These are phyloP conservation scores for Ogataea saltuana DNA, from an alignment of 805 yeast species.

Conservation along the genomic window DNA sequence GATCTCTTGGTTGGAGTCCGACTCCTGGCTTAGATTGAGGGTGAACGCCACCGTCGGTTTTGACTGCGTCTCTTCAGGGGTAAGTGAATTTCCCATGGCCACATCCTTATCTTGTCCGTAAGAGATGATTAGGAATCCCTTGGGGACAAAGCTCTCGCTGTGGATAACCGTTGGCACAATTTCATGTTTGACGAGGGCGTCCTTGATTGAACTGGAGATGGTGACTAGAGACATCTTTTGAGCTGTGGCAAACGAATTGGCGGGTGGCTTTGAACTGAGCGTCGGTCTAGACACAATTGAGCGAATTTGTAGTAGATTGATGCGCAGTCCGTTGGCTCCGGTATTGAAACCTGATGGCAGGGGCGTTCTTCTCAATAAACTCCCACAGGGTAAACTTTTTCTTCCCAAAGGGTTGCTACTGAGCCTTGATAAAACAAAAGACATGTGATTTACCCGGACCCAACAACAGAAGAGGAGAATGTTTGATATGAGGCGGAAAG, in stretches of 20 bases:
- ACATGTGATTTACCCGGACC: constrained; percentile 3
- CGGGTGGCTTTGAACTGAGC: no score
- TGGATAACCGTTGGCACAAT: constrained; percentile 55
- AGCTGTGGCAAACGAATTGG: no score
- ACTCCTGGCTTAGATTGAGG: constrained; percentile 38
- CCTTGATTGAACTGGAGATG: constrained; percentile 55
- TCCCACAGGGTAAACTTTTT: constrained; percentile 6
- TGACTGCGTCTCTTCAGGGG: constrained; percentile 65
- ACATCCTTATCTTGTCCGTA: constrained; percentile 64
- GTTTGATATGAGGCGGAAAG: no score
- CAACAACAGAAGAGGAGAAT: no score
- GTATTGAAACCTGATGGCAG: background rate
- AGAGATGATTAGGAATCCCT: constrained; percentile 62
- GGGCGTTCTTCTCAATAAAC: background rate
- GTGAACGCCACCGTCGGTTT: constrained; percentile 69
- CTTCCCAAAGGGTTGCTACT: constrained; percentile 8
- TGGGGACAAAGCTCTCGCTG: constrained; percentile 38
- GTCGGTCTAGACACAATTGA: background rate
- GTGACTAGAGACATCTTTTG: constrained; percentile 41
- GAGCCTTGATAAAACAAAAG: background rate
- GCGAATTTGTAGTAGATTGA: background rate
- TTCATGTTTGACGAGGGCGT: constrained; percentile 48
- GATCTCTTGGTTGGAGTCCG: constrained; percentile 37
- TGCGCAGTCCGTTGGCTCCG: background rate
- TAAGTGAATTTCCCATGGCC: constrained; percentile 74